These are phyloP conservation scores for Entomophthora muscae DNA, from an alignment of 371 early-diverging fungal genomes.

Conservation along the genomic window DNA sequence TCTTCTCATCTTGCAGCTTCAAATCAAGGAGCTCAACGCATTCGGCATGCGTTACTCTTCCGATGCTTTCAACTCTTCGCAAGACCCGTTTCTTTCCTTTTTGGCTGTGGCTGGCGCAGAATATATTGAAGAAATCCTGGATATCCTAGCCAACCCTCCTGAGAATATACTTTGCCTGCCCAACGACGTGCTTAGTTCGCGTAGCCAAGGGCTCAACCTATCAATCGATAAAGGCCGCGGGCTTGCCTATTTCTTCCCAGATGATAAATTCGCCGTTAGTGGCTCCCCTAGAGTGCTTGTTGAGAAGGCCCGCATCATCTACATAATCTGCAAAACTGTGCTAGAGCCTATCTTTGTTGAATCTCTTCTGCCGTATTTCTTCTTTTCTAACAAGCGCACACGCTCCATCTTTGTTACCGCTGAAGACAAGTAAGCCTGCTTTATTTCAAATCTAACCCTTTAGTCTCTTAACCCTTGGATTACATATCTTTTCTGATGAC, in stretches of 20 bases:
- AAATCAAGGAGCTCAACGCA: neutral
- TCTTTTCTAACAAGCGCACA: neutral
- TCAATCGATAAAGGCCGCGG: neutral
- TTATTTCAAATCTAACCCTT: conserved; percentile 5
- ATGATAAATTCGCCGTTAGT: neutral
- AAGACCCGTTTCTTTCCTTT: neutral
- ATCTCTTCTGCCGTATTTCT: neutral
- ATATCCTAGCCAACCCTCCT: neutral
- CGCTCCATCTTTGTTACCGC: conserved; percentile 1
- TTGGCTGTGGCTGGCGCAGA: neutral
- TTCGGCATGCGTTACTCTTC: neutral
- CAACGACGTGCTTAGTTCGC: neutral
- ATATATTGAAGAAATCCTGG: neutral
- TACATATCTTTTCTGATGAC: conserved; percentile 23
- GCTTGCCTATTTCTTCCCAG: neutral
- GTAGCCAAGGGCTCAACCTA: neutral
- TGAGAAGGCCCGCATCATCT: neutral
- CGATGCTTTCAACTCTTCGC: neutral
- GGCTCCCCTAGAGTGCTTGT: neutral
- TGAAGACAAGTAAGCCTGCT: conserved; percentile 1
- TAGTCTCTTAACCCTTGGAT: conserved; percentile 16
- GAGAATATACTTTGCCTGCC: neutral
- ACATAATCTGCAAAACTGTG: neutral
- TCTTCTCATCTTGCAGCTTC: neutral
- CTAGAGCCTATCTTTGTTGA: conserved; percentile 2